Evolutionary conservation across 352 stramenopile genomes (phyloP), one percentile per base, ranked within the genome.

Genomic region (Phytophthora tentaculata): DNA sequence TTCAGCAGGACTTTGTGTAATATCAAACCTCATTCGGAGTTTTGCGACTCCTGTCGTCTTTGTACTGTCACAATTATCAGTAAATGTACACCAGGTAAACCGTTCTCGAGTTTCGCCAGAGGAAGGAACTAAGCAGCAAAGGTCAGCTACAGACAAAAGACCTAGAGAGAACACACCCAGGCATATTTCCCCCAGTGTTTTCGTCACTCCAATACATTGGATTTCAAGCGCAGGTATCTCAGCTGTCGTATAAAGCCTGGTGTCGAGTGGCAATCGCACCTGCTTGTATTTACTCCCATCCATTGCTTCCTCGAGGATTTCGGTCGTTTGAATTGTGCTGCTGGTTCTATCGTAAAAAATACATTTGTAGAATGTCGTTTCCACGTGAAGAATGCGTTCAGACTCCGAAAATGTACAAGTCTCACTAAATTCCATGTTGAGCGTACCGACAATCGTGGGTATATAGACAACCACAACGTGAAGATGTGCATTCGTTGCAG

Each of bases 351-450:
- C 52, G 3, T 56, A n/a, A 13, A 66, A 13, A 13, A 32, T 37
- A 14, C 70, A 77, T 45, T 72, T 75, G 41, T 74, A 69, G 66
- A 75, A 77, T 5, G 23, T 67, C 3, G 22, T 56, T 1, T 73
- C 64, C 24, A 77, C 45, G 12, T 61, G 58, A 56, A 70, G 54
- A 2, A 35, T 37, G 0, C 39, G 52, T 19, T 69, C 20, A 3
- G 50, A 51, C 6, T 75, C 62, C 10, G 63, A 61, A n/a, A 64
- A 69, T n/a, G 44, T 52, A n/a, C 55, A 60, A 1, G 10, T 51
- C 22, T 70, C 56, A 43, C 39, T 50, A 57, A 77, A 74, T 16
- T 71, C 55, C 48, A 77, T 20, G 14, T 3, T 50, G 10, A 77
- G 43, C 19, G 29, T 51, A 7, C 69, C 69, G 37, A 41, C 19